Base-by-base conservation (phyloP, 1,139 yeast genomes). In the Geotrichum cucujoidarum region DNA sequence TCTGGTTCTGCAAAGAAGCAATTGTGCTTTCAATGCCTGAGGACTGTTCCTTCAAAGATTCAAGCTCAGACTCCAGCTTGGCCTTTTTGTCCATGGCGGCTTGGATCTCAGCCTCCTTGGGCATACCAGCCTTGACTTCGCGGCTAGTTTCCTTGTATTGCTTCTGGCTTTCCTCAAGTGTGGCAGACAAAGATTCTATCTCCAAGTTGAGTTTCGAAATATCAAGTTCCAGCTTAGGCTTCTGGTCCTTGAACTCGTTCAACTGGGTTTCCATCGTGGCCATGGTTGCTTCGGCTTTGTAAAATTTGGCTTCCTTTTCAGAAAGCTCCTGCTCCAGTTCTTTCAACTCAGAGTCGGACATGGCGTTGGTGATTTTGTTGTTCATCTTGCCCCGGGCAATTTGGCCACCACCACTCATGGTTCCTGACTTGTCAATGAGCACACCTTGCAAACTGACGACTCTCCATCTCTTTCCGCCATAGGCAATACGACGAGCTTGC, bases 401-500 rank as follows among this genome's bases (percentile, higher is more conserved):
- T 40, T 75, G 71, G 40, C 97, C 97, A 67, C 99, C 99, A 60
- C 99, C 99, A 45, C 95, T 81, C 85, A 94, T 83, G 1, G 97
- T 86, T 66, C 99, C 99, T 1, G 95, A 85, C 13, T 84, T 80
- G 60, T 90, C 97, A 50, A 94, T 92, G 29, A 92, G 72, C 58
- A 88, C 84, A 27, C 99, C 99, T 65, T 87, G 95, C n/a, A 89
- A 67, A 0, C 98, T 88, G 0, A 94, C 98, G 10, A 90, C 97
- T 60, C 95, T 77, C 75, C 80, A 87, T 54, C 95, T 72, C 54
- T 74, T 78, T 2, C 74, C 70, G 1, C 97, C 95, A 69, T 84
- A 92, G 0, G 98, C 97, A 34, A 92, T 95, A 38, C 76, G 70
- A 55, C 88, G 83, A 0, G 98, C 99, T 59, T 85, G 90, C 37